These are phyloP conservation scores for Leccinum angustisporum DNA, from an alignment of 1,284 basidiomycete genomes.

Conservation along the genomic window DNA sequence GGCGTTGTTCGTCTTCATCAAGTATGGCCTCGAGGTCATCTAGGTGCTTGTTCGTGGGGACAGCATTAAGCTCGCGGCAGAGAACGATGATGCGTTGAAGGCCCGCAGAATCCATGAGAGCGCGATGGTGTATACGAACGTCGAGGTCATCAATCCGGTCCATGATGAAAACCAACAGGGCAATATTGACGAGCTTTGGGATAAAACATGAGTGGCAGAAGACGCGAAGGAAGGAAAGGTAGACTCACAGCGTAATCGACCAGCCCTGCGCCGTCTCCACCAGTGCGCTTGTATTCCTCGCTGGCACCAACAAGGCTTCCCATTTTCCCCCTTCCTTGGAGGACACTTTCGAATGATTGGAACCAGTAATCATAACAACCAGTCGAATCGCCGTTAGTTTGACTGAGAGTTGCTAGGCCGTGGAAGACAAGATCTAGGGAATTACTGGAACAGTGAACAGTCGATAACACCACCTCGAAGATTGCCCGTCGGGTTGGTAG, in stretches of 20 bases:
- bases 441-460: constrained; percentile 61
- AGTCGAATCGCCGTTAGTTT: constrained; percentile 58
- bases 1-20: constrained; percentile 77
- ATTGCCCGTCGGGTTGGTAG: constrained; percentile 80
- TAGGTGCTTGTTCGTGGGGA: constrained; percentile 70
- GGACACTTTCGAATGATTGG: constrained; percentile 73
- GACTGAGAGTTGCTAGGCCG: constrained; percentile 67
- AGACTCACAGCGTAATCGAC: constrained; percentile 81
- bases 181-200: constrained; percentile 62
- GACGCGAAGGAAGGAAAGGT: constrained; percentile 8
- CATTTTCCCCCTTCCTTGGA: constrained; percentile 91
- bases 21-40: constrained; percentile 64
- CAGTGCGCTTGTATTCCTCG: constrained; percentile 76
- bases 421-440: constrained; percentile 56
- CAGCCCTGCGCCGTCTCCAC: constrained; percentile 63
- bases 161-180: constrained; percentile 70
- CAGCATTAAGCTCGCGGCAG: constrained; percentile 67
- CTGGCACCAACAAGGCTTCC: constrained; percentile 94
- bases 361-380: constrained; percentile 89
- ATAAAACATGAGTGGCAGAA: constrained; percentile 19
- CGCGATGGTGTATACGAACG: constrained; percentile 80
- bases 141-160: constrained; percentile 72
- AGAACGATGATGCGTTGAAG: constrained; percentile 74
- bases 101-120: constrained; percentile 88
- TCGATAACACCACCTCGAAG: constrained; percentile 72